These are phyloP conservation scores for Neonectria punicea DNA, from an alignment of 2,329 filamentous ascomycete species.

Conservation along the genomic window DNA sequence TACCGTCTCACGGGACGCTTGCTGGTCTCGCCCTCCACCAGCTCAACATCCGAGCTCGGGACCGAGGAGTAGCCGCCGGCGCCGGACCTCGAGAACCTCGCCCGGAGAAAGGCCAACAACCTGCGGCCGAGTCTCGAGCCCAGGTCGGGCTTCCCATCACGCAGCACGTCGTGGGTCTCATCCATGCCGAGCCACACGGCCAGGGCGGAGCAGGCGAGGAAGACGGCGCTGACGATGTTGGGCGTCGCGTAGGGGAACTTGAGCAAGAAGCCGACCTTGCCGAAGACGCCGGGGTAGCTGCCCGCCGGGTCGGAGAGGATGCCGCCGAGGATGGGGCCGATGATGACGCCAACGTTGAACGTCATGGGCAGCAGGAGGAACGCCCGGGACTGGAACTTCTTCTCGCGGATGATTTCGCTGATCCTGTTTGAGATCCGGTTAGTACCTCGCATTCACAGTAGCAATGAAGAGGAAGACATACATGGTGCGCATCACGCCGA, in stretches of 20 bases:
- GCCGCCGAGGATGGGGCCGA: conserved; percentile 77
- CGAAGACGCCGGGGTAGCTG: conserved; percentile 67
- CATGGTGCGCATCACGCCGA: conserved; percentile 82
- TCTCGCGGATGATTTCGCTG: conserved; percentile 74
- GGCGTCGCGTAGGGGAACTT: conserved; percentile 65
- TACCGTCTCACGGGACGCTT: conserved; percentile 48
- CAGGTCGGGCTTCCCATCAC: conserved; percentile 52
- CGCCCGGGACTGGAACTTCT: conserved; percentile 73
- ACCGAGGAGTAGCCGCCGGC: conserved; percentile 38
- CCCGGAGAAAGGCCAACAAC: conserved; percentile 45
- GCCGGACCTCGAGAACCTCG: conserved; percentile 28
- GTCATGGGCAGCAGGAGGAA: conserved; percentile 82
- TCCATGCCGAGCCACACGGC: conserved; percentile 62
- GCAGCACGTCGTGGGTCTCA: conserved; percentile 62
- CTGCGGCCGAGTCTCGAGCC: conserved; percentile 54
- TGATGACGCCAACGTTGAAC: conserved; percentile 77
- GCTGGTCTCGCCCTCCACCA: conserved; percentile 16
- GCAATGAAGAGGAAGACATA: conserved; percentile 36
- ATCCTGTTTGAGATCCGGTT: conserved; percentile 52
- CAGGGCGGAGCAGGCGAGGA: conserved; percentile 56
- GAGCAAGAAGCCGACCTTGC: conserved; percentile 56
- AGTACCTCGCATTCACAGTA: background rate
- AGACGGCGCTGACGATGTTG: conserved; percentile 62
- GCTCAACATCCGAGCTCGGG: conserved; percentile 37
- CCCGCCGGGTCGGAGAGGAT: conserved; percentile 71